Evolutionary conservation across 768 basidiomycete genomes (phyloP).

Genomic region (Pleurotus sapidus): DNA sequence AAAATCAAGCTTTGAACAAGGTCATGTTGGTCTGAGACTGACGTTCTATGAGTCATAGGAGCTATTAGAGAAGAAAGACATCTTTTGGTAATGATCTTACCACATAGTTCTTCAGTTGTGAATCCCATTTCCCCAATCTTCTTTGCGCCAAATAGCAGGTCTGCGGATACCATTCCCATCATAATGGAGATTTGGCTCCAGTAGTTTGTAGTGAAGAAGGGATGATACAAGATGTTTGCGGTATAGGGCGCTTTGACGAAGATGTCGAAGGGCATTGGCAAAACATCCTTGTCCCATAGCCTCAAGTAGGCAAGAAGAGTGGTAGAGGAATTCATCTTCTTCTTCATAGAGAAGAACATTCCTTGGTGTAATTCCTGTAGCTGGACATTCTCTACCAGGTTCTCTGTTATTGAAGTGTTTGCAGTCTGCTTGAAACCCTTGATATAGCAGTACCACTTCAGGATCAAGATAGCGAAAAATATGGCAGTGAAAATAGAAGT

Average conservation of each 20-base stretch:
- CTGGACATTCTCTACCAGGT: no score
- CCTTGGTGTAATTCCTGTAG: no score
- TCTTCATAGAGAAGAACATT: background rate
- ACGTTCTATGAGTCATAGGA: no score
- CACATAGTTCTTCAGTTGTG: no score
- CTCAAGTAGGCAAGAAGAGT: background rate
- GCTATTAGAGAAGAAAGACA: no score
- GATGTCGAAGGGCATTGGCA: background rate
- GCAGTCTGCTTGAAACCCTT: background rate
- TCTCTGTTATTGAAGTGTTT: background rate
- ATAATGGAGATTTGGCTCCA: background rate
- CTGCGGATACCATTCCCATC: background rate
- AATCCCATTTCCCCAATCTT: no score
- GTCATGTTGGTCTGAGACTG: no score
- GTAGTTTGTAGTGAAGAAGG: background rate
- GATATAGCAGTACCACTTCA: background rate
- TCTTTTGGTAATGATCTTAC: no score
- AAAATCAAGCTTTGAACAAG: no score
- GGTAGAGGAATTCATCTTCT: background rate
- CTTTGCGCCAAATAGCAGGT: background rate
- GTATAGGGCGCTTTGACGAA: background rate
- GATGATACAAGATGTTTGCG: background rate
- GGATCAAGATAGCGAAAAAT: background rate
- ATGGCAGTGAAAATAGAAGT: background rate
- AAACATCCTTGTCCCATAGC: background rate